A percentile compares a stretch with the other conserved stretches of the same genome.
Conservation (phyloP, 148 eudicot species). For the Rhododendron ferrugineum region DNA sequence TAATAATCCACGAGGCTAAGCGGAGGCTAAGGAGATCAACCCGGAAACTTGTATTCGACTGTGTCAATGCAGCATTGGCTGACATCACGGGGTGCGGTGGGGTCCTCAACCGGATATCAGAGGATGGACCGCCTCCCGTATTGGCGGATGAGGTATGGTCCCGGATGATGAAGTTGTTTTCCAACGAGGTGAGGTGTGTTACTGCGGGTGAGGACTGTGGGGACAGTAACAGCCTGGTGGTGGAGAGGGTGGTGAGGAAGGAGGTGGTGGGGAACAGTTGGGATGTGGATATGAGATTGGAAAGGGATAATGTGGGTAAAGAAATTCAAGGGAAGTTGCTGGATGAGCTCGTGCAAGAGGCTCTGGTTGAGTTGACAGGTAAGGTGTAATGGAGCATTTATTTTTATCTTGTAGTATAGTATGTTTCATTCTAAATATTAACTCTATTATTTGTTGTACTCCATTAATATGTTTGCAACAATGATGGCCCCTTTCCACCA, state of each 20-base stretch:
- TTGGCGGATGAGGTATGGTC: slow-evolving; percentile 55
- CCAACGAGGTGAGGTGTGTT: slow-evolving; percentile 33
- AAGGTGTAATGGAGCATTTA: slow-evolving; percentile 23
- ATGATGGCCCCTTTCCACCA: slow-evolving; percentile 2
- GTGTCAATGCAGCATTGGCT: slow-evolving; percentile 58
- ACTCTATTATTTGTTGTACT: slow-evolving; percentile 12
- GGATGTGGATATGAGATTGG: slow-evolving; percentile 44
- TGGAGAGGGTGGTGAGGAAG: slow-evolving; percentile 62
- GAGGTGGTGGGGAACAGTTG: slow-evolving; percentile 76
- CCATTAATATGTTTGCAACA: slow-evolving; percentile 7
- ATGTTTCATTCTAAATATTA: background rate
- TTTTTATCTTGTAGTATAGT: background rate
- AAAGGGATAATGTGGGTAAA: slow-evolving; percentile 45
- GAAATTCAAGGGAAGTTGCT: slow-evolving; percentile 73
- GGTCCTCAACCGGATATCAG: slow-evolving; percentile 1
- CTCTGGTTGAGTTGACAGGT: slow-evolving; percentile 56
- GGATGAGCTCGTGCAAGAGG: slow-evolving; percentile 71
- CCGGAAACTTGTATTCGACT: slow-evolving; percentile 73
- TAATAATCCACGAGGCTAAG: slow-evolving; percentile 43
- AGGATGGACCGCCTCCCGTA: slow-evolving; percentile 2
- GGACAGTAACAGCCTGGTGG: slow-evolving; percentile 51
- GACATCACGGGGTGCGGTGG: slow-evolving; percentile 32
- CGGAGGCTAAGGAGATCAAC: slow-evolving; percentile 58
- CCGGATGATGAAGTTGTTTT: slow-evolving; percentile 56
- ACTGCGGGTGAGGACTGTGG: slow-evolving; percentile 26